Base-by-base conservation (phyloP, 2,329 filamentous ascomycete species). In the Mycosphaerelloides madeirae region DNA sequence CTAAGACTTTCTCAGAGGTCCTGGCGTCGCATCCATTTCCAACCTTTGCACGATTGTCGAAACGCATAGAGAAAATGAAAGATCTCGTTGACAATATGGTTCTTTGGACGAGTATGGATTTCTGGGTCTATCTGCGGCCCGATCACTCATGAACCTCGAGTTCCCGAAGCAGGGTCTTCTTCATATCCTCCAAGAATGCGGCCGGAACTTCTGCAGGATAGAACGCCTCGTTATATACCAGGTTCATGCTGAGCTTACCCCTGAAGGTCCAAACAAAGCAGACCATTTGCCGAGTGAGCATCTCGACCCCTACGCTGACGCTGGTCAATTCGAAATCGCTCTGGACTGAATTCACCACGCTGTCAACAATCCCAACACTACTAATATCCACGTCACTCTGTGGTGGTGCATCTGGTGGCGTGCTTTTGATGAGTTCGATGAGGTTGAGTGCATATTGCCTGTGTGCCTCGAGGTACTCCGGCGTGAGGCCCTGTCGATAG, bases 151-250 rank as follows among this genome's bases (percentile, higher is more conserved):
- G 31, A n/a, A 18, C 15, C 3, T 15, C 33, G 15, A 35, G 33
- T 18, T 35, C 33, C 6, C 16, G 11, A 12, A 35, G 6, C n/a
- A 35, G 12, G 8, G 33, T 35, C 14, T 19, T 6, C 16, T 35
- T 35, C 33, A 35, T 9, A 4, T 19, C 19, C 33, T 35, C 33
- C 33, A 35, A 35, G 16, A 35, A 35, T 6, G 15, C 19, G 6
- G 11, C 33, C 3, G 33, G 33, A 8, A 15, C 16, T 18, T 35
- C 15, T 12, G 3, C 14, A 7, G 11, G 14, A 12, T 35, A 35
- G 33, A 35, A 35, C 11, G 33, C 33, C 16, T 35, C 33, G 19
- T 35, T 35, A 19, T 35, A 35, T 6, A 19, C 33, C 33, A 35
- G 16, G 19, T 35, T 35, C 33, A 35, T 16, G 11, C 11, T 19